Evolutionary conservation across 2,329 filamentous ascomycete genomes (phyloP), one percentile per base, ranked within the genome.

Genomic region (Cladorrhinum sp.): DNA sequence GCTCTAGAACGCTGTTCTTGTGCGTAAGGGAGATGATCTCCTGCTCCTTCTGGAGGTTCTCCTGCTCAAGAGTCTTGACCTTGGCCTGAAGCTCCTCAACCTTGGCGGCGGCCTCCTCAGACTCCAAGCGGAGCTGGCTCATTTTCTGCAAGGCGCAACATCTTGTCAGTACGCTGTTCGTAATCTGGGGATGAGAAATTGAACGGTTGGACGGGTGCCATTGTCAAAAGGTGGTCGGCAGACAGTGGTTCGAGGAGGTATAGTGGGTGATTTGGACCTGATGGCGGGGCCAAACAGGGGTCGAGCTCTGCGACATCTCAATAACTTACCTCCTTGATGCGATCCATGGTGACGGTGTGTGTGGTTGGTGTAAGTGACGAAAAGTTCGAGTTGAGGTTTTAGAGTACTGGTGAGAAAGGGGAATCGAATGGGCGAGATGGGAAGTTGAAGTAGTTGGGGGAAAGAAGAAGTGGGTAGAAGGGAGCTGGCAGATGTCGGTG

Each of bases 11-110:
- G 72, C 87, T 86, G 81, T 96, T 97, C 83, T 93, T 96, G 88
- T 98, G 93, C 75, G 89, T 87, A 72, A 98, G 86, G 57, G 95
- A 98, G 68, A 91, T 96, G 78, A 98, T 96, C 77, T 98, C 93
- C 79, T 98, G 93, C 82, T 98, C 95, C 83, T 98, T 98, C 75
- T 89, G 84, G 65, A 96, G 84, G 77, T 92, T 96, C 81, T 98
- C 93, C 78, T 96, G 90, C 81, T 99, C 93, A 66, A 98, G 85
- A 58, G 79, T 77, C 85, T 97, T 98, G 80, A 97, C 85, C 80
- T 91, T 93, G 71, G 78, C 68, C 80, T 95, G 87, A 68, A 96
- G 86, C 79, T 98, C 93, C 75, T 97, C 91, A 66, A 89, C 88
- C 81, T 93, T 90, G 75, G 82, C 79, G 67, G 86, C 79, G 66